Base-by-base conservation (phyloP, 1,284 basidiomycete species). In the Gomphus bonarii region DNA sequence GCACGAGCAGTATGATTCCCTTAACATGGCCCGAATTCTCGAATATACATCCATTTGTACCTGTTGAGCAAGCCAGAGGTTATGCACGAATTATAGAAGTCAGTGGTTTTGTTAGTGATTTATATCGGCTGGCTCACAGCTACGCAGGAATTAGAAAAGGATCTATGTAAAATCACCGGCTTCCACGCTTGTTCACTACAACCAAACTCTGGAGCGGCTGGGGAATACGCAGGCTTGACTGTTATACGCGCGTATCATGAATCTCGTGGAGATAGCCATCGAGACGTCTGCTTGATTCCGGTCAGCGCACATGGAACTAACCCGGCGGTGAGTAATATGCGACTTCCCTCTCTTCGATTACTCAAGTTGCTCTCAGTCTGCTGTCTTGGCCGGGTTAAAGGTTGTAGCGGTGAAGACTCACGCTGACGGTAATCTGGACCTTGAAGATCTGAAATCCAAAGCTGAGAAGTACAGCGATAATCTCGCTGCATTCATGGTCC, bases 241-340 rank as follows among this genome's bases (percentile, higher is more conserved):
- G 88, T 97, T 61, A 98, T 99, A 68, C 81, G 88, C 53, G 95
- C 94, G 8, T 99, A 95, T 72, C 93, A 97, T 67, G 86, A 90
- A 67, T 89, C 89, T 55, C 83, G 85, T 35, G 91, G 91, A 35
- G 84, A 99, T 66, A 78, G 77, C 5, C 83, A 95, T 65, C 82
- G 95, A 54, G 82, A 98, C 69, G 81, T 98, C 51, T 99, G 95
- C 69, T 73, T 99, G 60, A 97, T 99, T 64, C 95, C 95, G 50
- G 76, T 95, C 58, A 95, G 91, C 63, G 95, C 95, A 0, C 95
- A 98, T 72, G 95, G 95, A 51, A 97, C 95, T 47, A 95, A 95
- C 71, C 92, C 93, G 57, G 93, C 92, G 57, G 87, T 88, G 64
- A 72, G 82, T 70, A n/a, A 30, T 48, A n/a, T 54, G 58, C 18